Evolutionary conservation across 768 basidiomycete species (phyloP).

Genomic region (Termitomyces sp.): DNA sequence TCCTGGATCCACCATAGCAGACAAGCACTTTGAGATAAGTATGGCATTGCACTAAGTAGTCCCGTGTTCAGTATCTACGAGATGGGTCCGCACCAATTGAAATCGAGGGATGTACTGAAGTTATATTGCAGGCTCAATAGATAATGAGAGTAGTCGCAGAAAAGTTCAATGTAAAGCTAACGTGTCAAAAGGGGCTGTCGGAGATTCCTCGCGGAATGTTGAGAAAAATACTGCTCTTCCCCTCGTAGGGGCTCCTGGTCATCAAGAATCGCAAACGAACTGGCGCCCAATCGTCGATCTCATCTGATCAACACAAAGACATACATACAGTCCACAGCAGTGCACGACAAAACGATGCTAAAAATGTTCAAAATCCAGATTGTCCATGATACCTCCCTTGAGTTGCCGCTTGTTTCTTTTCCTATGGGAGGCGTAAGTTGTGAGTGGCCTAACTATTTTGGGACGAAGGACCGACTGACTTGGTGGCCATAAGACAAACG

Average conservation of each 20-base stretch:
- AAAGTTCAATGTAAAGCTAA: background rate
- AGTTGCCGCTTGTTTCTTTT: no score
- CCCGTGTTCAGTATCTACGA: background rate
- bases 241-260: background rate
- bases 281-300: background rate
- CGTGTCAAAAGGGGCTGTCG: background rate
- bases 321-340: no score
- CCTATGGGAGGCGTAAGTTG: no score
- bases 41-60: constrained; percentile 1
- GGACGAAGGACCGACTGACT: no score
- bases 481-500: no score
- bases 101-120: background rate
- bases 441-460: no score
- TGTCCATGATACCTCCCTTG: background rate
- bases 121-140: background rate
- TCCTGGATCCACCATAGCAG: background rate
- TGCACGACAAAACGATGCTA: no score
- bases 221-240: constrained; percentile 6
- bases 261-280: background rate
- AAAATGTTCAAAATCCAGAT: background rate
- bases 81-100: no score
- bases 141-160: background rate
- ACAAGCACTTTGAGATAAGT: background rate
- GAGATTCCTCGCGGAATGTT: constrained; percentile 8
- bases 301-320: no score